Conservation (phyloP, 177 flowering plant genomes). For the Vitis hybrid region DNA sequence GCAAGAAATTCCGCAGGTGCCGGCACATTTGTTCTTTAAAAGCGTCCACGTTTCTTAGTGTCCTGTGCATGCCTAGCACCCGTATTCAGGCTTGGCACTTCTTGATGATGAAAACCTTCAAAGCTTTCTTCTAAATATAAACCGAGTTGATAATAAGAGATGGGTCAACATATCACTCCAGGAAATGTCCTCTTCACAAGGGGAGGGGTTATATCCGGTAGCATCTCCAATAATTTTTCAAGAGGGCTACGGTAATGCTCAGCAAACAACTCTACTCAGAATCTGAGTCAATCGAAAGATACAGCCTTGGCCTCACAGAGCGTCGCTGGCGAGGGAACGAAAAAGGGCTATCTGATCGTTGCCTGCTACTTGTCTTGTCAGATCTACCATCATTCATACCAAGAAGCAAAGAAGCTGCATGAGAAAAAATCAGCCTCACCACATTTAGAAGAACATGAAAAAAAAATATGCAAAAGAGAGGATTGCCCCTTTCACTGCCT, state of each 20-base stretch:
- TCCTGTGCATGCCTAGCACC: background rate
- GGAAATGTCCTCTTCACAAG: background rate
- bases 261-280: constrained; percentile 48
- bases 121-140: constrained; percentile 1
- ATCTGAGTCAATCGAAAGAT: constrained; percentile 80
- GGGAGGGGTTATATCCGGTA: background rate
- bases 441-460: background rate
- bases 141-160: background rate
- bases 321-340: constrained; percentile 81
- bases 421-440: constrained; percentile 6
- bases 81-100: too few relatives aligned
- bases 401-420: constrained; percentile 75
- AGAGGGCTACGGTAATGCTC: background rate
- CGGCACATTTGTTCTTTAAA: background rate
- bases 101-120: too few relatives aligned
- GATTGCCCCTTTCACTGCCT: too few relatives aligned
- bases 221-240: background rate
- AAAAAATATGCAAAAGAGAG: too few relatives aligned
- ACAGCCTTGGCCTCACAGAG: constrained; percentile 69
- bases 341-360: constrained; percentile 72
- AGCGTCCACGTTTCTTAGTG: background rate
- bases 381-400: constrained; percentile 60
- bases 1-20: constrained; percentile 8
- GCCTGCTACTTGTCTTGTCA: constrained; percentile 45
- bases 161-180: background rate